These are phyloP conservation scores for Candida taoyuanica DNA, from an alignment of 805 yeast species.

Conservation along the genomic window DNA sequence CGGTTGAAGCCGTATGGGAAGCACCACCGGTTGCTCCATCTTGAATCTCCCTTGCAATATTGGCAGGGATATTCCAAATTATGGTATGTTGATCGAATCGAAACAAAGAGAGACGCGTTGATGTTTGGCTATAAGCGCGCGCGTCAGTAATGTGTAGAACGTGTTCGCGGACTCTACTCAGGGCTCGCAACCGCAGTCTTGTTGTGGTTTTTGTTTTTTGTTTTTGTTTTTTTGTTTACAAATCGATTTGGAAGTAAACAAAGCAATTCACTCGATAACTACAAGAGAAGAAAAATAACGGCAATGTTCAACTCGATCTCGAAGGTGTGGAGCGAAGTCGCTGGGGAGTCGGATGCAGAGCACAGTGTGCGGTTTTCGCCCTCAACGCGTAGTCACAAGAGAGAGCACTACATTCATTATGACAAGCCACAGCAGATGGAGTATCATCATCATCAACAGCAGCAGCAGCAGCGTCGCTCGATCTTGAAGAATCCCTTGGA, in stretches of 20 bases:
- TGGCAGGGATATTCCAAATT: no score
- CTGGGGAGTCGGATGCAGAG: conserved; percentile 14
- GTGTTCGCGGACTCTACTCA: conserved; percentile 2
- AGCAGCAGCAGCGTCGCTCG: background rate
- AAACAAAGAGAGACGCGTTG: no score
- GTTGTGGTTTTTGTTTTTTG: no score
- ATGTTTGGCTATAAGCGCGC: conserved; percentile 1
- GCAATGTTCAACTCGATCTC: conserved; percentile 21
- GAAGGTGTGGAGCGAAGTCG: conserved; percentile 23
- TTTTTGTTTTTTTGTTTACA: conserved; percentile 3
- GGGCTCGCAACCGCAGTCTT: conserved; percentile 1
- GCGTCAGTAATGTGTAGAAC: conserved; percentile 3
- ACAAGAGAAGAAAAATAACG: background rate
- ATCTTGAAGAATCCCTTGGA: conserved; percentile 7
- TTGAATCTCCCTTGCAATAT: no score
- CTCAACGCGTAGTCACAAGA: conserved; percentile 5
- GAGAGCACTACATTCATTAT: conserved; percentile 16
- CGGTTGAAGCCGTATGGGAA: conserved; percentile 77
- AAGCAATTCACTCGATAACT: background rate
- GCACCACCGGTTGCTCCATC: conserved; percentile 32
- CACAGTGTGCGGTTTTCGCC: conserved; percentile 16
- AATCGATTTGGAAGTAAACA: conserved; percentile 4
- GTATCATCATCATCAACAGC: no score
- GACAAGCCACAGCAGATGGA: conserved; percentile 12
- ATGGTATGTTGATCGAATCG: no score